These are phyloP conservation scores for Pelargonium citronellum DNA, from an alignment of 441 rosid genomes.

Conservation along the genomic window DNA sequence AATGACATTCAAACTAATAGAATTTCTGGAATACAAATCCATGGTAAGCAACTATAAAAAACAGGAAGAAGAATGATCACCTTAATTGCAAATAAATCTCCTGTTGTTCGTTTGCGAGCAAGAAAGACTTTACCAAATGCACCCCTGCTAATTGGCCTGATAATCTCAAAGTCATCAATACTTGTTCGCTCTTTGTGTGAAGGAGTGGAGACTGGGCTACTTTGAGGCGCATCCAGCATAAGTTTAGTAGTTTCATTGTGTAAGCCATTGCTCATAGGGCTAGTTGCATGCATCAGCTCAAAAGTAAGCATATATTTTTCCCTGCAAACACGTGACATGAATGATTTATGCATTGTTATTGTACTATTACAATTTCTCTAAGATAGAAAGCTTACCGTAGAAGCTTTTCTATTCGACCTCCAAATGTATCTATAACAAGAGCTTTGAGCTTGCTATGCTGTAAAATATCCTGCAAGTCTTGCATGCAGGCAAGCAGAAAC, in stretches of 20 bases:
- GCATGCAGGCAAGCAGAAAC: conserved; percentile 68
- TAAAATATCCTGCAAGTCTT: conserved; percentile 70
- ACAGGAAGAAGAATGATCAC: conserved; percentile 27
- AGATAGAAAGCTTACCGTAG: conserved; percentile 40
- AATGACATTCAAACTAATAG: not conserved
- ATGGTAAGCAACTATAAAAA: not conserved
- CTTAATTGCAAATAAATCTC: conserved; percentile 88
- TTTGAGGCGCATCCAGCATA: conserved; percentile 43
- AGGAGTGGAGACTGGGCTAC: conserved; percentile 42
- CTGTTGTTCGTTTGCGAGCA: conserved; percentile 78
- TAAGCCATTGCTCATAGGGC: conserved; percentile 35
- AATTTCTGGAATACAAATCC: not conserved
- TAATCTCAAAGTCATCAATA: conserved; percentile 82
- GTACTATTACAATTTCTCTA: conserved; percentile 13
- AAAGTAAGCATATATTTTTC: conserved; percentile 69
- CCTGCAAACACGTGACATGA: conserved; percentile 37
- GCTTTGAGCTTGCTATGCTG: conserved; percentile 64
- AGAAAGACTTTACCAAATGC: conserved; percentile 85
- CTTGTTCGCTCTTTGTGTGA: conserved; percentile 61
- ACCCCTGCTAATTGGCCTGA: conserved; percentile 84
- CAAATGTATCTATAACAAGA: conserved; percentile 76
- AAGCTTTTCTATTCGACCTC: conserved; percentile 69
- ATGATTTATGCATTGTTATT: conserved; percentile 17
- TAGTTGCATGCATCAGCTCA: conserved; percentile 45
- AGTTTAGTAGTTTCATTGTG: conserved; percentile 38